Evolutionary conservation across 345 rosid genomes (phyloP).

Genomic region (Rubroshorea leprosula): DNA sequence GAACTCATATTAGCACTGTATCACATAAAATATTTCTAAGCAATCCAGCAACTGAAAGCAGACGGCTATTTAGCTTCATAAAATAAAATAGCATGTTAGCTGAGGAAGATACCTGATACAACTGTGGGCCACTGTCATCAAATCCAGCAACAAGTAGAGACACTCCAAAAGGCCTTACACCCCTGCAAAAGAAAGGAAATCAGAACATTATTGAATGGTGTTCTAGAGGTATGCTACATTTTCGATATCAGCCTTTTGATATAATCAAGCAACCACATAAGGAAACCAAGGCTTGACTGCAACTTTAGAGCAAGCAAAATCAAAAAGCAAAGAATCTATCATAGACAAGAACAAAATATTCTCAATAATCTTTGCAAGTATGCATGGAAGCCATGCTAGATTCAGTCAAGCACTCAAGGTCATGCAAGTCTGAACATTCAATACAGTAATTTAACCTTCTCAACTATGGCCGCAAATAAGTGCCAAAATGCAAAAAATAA

Average conservation of each 20-base stretch:
- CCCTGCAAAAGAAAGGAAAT: constrained; percentile 35
- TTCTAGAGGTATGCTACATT: not conserved
- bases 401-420: too few species aligned
- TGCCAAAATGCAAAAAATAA: too few species aligned
- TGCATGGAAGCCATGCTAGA: too few species aligned
- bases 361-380: too few species aligned
- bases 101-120: constrained; percentile 63
- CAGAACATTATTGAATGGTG: not conserved
- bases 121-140: constrained; percentile 92
- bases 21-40: not conserved
- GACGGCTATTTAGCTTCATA: not conserved
- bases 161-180: constrained; percentile 96
- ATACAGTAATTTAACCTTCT: too few species aligned
- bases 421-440: too few species aligned
- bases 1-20: too few species aligned
- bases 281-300: too few species aligned
- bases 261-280: not conserved
- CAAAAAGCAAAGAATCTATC: too few species aligned
- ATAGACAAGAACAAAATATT: too few species aligned
- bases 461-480: too few species aligned
- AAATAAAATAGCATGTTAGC: not conserved
- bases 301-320: too few species aligned
- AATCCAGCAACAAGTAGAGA: constrained; percentile 87
- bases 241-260: not conserved
- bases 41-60: not conserved